Evolutionary conservation across 305 asterid species (phyloP), one percentile per base, ranked within the genome.

Genomic region (Caryopteris hybrid): DNA sequence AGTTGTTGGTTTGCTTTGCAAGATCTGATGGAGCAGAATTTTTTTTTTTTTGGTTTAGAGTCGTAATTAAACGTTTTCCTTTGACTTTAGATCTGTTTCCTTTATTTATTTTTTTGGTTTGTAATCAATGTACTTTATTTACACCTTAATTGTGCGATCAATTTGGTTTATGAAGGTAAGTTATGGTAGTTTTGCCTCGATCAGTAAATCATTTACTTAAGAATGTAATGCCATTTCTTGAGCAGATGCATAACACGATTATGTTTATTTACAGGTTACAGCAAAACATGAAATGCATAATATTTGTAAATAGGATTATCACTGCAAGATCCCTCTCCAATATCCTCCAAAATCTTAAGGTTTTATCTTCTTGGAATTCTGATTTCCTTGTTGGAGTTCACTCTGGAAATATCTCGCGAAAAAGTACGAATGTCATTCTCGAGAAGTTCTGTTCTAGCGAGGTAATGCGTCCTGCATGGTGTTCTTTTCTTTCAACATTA

Each of bases 391-490:
- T 91, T 74, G 99, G 99, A 68, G 95, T 89, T 23, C 88, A 86
- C 66, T 76, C 97, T 46, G 96, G 96, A 55, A 78, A 84, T 61
- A 76, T 84, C 80, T 86, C 98, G 50, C 88, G 94, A 47, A 89
- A 83, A 82, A 81, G 70, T 56, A 85, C 95, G 55, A 67, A 78
- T 52, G 47, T 52, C 68, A 85, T 89, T 77, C 99, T 91, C 38
- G 88, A 90, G 79, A 95, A 80, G 79, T 95, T 95, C 71, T 95
- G 95, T 41, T 83, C 92, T 73, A 92, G 96, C 68, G 95, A 95
- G 99, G 99, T 95, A 89, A 76, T 52, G 70, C 59, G 39, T 70
- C 74, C 46, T 61, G 41, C 29, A 7, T 53, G 29, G 12, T 65
- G 46, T 51, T 42, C 50, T 52, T 64, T 36, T 48, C 61, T 38